phyloP scores from a whole-genome alignment of 352 stramenopile genomes.

The Phytophthora fragariae region DNA sequence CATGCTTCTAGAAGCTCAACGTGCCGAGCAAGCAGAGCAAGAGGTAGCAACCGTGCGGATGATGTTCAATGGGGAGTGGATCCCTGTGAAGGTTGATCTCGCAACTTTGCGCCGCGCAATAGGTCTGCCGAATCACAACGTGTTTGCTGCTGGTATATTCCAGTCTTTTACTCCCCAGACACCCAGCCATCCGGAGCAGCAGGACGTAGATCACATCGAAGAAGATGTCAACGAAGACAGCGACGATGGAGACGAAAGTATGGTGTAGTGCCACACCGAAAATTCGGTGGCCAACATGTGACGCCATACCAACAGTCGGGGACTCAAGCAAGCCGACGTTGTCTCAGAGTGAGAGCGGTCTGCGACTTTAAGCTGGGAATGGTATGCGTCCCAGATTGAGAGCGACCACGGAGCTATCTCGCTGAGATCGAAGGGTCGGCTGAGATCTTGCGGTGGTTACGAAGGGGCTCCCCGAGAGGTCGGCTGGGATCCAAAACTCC shows the following conservation, averaged over 20 bases:
- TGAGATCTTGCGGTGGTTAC: too few species aligned
- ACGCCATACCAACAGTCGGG: too few species aligned
- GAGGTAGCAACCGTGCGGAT: background rate
- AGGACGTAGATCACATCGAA: background rate
- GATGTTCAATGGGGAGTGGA: slow-evolving; percentile 3
- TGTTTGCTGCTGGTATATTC: slow-evolving; percentile 1
- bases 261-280: too few species aligned
- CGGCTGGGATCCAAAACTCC: too few species aligned
- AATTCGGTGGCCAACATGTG: too few species aligned
- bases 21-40: background rate
- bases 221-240: background rate
- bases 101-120: background rate
- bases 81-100: slow-evolving; percentile 1
- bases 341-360: too few species aligned
- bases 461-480: too few species aligned
- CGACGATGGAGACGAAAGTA: background rate
- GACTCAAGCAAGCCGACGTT: too few species aligned
- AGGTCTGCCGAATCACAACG: background rate
- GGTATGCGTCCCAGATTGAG: too few species aligned
- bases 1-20: background rate
- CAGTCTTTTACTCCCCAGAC: background rate
- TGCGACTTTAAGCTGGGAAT: too few species aligned
- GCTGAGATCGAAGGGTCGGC: too few species aligned
- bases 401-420: too few species aligned
- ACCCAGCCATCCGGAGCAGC: background rate